Conservation (phyloP, 768 basidiomycete species). For the Kwoniella sp. region DNA sequence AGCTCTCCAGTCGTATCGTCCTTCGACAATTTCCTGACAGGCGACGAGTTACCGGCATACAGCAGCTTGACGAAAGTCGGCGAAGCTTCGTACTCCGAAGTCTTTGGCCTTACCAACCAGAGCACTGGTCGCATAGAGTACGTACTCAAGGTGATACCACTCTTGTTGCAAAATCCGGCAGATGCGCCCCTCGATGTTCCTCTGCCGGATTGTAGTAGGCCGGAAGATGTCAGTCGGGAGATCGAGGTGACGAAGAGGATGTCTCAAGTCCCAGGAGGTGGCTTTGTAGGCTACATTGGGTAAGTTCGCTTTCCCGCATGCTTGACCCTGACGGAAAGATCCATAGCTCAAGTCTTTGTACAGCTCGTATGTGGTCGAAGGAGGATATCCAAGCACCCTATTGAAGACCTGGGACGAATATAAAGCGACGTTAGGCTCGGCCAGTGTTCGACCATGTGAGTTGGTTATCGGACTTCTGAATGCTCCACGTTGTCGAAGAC, state of each 20-base stretch:
- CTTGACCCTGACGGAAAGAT: too few relatives aligned
- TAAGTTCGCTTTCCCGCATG: constrained; percentile 45
- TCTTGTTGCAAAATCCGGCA: constrained; percentile 62
- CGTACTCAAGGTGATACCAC: constrained; percentile 52
- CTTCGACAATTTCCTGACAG: constrained; percentile 14
- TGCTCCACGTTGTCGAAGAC: not conserved
- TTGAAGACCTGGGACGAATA: constrained; percentile 87
- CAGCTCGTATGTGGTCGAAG: constrained; percentile 82
- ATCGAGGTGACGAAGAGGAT: constrained; percentile 58
- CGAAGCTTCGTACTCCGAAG: constrained; percentile 95
- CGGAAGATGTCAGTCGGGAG: constrained; percentile 50
- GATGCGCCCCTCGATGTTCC: constrained; percentile 61
- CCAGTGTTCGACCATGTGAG: constrained; percentile 83
- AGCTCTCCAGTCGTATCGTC: not conserved
- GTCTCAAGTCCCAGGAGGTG: constrained; percentile 68
- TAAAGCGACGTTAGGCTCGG: constrained; percentile 69
- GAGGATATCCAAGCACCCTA: constrained; percentile 76
- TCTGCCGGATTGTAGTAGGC: constrained; percentile 32
- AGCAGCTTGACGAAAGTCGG: constrained; percentile 78
- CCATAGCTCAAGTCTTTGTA: not conserved
- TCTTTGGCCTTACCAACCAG: constrained; percentile 63
- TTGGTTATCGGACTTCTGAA: too few relatives aligned
- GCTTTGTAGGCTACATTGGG: constrained; percentile 74
- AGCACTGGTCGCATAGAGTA: constrained; percentile 7
- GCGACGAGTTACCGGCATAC: constrained; percentile 26